These are phyloP conservation scores for Fusarium tanahbumbuense DNA, from an alignment of 2,329 filamentous ascomycete genomes.

Conservation along the genomic window DNA sequence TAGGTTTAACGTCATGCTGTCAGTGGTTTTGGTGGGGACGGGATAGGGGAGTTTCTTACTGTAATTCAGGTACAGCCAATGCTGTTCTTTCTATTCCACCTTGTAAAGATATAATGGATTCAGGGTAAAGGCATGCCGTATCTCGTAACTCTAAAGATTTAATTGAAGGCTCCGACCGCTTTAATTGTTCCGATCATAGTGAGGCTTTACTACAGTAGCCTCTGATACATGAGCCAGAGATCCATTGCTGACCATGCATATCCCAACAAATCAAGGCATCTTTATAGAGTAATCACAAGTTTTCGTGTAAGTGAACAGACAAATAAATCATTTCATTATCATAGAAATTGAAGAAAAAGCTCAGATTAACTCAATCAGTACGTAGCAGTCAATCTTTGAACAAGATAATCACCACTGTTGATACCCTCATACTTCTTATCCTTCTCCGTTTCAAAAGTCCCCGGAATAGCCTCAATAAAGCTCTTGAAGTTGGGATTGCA, in stretches of 20 bases:
- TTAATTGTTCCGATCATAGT: background rate
- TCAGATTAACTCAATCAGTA: slow-evolving; percentile 57
- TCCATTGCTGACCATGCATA: background rate
- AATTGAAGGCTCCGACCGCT: background rate
- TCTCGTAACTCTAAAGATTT: background rate
- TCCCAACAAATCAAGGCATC: background rate
- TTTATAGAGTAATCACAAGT: background rate
- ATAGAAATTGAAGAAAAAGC: background rate
- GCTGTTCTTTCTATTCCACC: background rate
- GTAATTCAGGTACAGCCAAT: background rate
- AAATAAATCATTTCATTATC: background rate
- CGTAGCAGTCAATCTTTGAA: slow-evolving; percentile 81
- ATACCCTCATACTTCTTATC: slow-evolving; percentile 85
- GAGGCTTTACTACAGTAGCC: background rate
- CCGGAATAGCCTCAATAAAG: slow-evolving; percentile 82
- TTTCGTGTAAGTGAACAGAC: background rate
- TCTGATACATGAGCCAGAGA: background rate
- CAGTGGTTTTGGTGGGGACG: slow-evolving; percentile 15
- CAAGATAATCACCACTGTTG: slow-evolving; percentile 83
- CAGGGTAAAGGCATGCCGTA: background rate
- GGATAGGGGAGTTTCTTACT: background rate
- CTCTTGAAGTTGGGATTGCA: slow-evolving; percentile 86
- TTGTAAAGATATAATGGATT: background rate
- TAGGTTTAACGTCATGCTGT: slow-evolving; percentile 25
- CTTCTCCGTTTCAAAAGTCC: slow-evolving; percentile 72